These are phyloP conservation scores for Nepenthes mirabilis DNA, from an alignment of 148 eudicot species.

Conservation along the genomic window DNA sequence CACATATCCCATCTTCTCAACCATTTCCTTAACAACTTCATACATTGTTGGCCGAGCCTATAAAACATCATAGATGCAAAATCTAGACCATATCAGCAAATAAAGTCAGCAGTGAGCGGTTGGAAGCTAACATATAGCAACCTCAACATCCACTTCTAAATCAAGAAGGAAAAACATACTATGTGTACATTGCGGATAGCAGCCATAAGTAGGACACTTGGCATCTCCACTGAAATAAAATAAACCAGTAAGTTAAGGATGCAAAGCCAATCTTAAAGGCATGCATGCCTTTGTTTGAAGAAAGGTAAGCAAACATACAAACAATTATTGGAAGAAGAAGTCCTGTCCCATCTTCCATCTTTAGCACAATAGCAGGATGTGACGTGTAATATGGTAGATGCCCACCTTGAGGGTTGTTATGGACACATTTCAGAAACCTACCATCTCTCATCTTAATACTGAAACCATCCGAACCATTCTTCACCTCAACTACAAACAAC, in stretches of 20 bases:
- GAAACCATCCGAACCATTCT: conserved; percentile 80
- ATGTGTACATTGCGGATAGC: conserved; percentile 79
- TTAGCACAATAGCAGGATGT: conserved; percentile 91
- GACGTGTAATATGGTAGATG: conserved; percentile 89
- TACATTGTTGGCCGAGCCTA: conserved; percentile 96
- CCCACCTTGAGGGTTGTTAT: conserved; percentile 74
- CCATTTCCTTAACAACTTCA: conserved; percentile 79
- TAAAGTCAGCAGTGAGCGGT: background rate
- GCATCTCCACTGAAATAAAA: conserved; percentile 79
- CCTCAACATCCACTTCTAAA: background rate
- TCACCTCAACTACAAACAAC: conserved; percentile 62
- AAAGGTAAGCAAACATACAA: conserved; percentile 42
- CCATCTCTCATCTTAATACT: conserved; percentile 89
- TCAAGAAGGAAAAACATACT: conserved; percentile 27
- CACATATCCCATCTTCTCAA: conserved; percentile 88
- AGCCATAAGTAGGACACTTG: conserved; percentile 83
- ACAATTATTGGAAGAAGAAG: conserved; percentile 91
- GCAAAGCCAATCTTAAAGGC: background rate
- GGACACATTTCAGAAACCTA: conserved; percentile 60
- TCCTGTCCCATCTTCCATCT: conserved; percentile 96
- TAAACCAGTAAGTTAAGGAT: background rate
- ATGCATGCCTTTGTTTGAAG: conserved; percentile 1
- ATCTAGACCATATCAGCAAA: conserved; percentile 2
- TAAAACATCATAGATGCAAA: conserved; percentile 6
- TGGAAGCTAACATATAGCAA: background rate